Conservation (phyloP, 345 rosid species). For the Gossypium raimondii region DNA sequence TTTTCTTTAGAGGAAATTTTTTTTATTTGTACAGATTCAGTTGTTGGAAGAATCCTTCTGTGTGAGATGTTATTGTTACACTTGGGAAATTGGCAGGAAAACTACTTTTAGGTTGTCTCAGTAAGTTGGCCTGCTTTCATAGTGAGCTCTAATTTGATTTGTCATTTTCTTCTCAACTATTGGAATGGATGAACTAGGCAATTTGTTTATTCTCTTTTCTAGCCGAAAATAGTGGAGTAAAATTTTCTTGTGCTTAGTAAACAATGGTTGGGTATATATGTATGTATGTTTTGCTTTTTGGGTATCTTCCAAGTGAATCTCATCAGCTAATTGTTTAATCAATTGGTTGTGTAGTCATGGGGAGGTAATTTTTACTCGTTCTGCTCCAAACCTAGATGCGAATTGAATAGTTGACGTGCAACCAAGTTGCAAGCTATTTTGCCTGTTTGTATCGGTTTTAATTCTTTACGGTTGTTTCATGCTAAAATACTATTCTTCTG, state of each 20-base stretch:
- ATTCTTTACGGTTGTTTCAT: neutral
- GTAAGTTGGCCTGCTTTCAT: neutral
- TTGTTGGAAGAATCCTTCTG: neutral
- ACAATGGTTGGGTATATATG: slow-evolving; percentile 5
- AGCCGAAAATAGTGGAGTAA: neutral
- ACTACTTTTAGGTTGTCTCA: neutral
- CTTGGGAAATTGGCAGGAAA: neutral
- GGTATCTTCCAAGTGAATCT: neutral
- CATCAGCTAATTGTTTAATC: neutral
- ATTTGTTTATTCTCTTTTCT: neutral
- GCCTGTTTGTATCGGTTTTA: neutral
- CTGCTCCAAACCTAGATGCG: neutral
- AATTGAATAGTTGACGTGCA: neutral
- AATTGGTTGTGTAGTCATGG: neutral
- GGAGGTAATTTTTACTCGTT: neutral
- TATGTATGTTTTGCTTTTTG: neutral
- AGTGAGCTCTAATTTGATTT: neutral
- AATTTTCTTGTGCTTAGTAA: neutral
- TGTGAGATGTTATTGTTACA: neutral
- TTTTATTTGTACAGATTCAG: neutral
- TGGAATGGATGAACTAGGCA: neutral
- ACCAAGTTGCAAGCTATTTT: neutral
- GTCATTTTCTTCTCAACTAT: neutral
- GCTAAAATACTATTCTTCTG: slow-evolving; percentile 8
- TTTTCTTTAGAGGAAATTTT: too few relatives aligned